Evolutionary conservation across 2,329 filamentous ascomycete species (phyloP).

Genomic region (Thielaviopsis ethacetica): DNA sequence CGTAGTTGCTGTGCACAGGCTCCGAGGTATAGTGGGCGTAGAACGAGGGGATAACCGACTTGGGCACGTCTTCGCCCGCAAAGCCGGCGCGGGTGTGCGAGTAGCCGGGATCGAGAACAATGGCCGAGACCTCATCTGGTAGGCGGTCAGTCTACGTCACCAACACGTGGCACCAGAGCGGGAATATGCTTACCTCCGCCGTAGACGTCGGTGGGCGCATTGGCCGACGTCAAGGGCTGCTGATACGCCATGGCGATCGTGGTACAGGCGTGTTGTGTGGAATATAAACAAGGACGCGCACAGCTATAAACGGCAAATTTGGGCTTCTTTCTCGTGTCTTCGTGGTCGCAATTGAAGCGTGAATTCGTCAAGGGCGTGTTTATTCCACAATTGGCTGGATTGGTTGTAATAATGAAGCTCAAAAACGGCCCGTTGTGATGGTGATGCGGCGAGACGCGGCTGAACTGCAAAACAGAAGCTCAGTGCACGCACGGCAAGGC

Average conservation of each 20-base stretch:
- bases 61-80: conserved; percentile 92
- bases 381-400: not conserved
- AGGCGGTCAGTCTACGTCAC: conserved; percentile 7
- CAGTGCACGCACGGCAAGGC: not conserved
- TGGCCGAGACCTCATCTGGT: conserved; percentile 91
- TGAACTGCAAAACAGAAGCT: conserved; percentile 13
- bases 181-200: conserved; percentile 35
- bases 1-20: conserved; percentile 49
- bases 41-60: conserved; percentile 79
- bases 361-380: not conserved
- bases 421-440: not conserved
- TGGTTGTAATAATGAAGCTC: not conserved
- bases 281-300: not conserved
- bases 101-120: conserved; percentile 91
- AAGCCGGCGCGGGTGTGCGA: conserved; percentile 85
- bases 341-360: not conserved
- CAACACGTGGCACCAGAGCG: not conserved
- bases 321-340: not conserved
- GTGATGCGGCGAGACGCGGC: not conserved
- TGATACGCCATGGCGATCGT: conserved; percentile 34
- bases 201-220: conserved; percentile 41
- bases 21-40: conserved; percentile 48
- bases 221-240: conserved; percentile 12
- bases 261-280: conserved; percentile 4
- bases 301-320: not conserved